phyloP scores from a whole-genome alignment of 2,329 filamentous ascomycete species.

The Aspergillus puulaauensis region DNA sequence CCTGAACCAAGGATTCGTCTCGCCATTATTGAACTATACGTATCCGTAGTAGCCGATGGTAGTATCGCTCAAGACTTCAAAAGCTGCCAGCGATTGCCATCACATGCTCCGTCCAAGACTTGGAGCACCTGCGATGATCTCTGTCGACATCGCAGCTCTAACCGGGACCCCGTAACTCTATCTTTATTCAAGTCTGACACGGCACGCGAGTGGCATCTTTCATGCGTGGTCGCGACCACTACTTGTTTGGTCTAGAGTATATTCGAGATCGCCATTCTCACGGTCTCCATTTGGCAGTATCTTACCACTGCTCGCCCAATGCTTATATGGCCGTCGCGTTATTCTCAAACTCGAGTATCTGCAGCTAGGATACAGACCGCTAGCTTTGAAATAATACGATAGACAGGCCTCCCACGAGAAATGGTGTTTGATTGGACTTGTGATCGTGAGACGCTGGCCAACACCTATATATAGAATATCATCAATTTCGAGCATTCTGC shows the following conservation, averaged over 20 bases:
- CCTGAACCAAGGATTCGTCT: slow-evolving; percentile 16
- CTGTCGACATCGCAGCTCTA: neutral
- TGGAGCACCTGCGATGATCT: neutral
- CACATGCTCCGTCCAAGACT: slow-evolving; percentile 1
- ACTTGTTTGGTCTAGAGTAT: neutral
- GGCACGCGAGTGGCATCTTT: neutral
- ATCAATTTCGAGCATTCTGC: neutral
- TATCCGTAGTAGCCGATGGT: neutral
- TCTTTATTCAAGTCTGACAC: neutral
- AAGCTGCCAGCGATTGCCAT: neutral
- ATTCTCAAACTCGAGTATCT: neutral
- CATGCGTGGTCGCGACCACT: neutral
- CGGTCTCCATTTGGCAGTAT: neutral
- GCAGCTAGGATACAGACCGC: neutral
- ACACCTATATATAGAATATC: slow-evolving; percentile 10
- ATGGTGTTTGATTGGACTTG: slow-evolving; percentile 1
- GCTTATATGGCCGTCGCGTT: neutral
- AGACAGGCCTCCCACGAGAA: neutral
- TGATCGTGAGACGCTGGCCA: slow-evolving; percentile 1
- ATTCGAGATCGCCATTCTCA: neutral
- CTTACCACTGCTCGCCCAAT: neutral
- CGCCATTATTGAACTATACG: neutral
- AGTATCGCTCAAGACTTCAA: too few species aligned
- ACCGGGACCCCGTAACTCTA: neutral
- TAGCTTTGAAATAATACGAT: neutral